Percentiles rank a stretch among this genome's conserved stretches.
Conservation (phyloP, 164 flowering plant species). For the Saururus chinensis region DNA sequence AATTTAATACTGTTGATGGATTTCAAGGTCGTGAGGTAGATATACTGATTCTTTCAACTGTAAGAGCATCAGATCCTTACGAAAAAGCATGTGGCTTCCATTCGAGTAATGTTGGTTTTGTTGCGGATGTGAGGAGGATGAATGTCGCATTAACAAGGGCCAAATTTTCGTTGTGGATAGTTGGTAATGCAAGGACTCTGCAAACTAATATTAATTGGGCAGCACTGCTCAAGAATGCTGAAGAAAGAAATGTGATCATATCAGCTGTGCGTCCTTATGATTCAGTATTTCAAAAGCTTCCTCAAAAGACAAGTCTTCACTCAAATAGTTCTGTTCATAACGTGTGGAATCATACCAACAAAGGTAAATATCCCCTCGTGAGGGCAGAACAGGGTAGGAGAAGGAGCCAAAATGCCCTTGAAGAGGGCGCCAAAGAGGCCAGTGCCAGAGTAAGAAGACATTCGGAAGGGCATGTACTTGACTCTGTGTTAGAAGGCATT, state of each 20-base stretch:
- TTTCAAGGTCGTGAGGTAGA: slow-evolving; percentile 99
- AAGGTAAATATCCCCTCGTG: slow-evolving; percentile 10
- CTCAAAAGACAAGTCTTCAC: neutral
- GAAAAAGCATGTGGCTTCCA: slow-evolving; percentile 18
- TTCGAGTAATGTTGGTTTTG: slow-evolving; percentile 72
- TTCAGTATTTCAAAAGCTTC: slow-evolving; percentile 26
- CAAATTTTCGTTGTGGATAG: slow-evolving; percentile 72
- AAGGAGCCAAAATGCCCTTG: neutral
- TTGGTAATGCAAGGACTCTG: slow-evolving; percentile 77
- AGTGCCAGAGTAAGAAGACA: slow-evolving; percentile 5
- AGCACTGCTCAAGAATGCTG: slow-evolving; percentile 72
- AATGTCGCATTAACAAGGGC: slow-evolving; percentile 97
- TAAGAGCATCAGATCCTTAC: slow-evolving; percentile 48
- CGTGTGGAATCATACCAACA: slow-evolving; percentile 1
- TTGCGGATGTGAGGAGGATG: slow-evolving; percentile 96
- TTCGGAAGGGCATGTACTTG: neutral
- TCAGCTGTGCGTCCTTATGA: slow-evolving; percentile 48
- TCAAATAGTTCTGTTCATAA: slow-evolving; percentile 6
- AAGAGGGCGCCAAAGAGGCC: slow-evolving; percentile 9
- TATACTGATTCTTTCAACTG: slow-evolving; percentile 82
- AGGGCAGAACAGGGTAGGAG: slow-evolving; percentile 7
- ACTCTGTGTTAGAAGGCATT: slow-evolving; percentile 1
- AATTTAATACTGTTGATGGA: slow-evolving; percentile 95
- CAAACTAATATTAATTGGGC: slow-evolving; percentile 59
- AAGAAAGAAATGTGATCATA: slow-evolving; percentile 50